Percentiles rank a stretch among this genome's conserved stretches.
Conservation (phyloP, 768 basidiomycete genomes). For the Suillus hirtellus region DNA sequence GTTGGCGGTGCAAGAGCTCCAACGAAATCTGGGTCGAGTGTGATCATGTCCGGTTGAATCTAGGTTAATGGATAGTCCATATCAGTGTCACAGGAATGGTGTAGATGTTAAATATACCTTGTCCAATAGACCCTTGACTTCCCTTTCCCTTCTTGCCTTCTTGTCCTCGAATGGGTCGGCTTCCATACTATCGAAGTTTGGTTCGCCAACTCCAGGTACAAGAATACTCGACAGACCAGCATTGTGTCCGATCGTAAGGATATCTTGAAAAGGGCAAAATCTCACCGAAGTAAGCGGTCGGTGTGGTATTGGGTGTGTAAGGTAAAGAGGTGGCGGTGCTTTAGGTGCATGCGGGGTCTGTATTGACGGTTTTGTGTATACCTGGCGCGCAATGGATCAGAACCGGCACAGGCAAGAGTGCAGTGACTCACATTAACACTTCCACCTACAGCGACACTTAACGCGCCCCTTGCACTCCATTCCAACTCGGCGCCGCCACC, state of each 20-base stretch:
- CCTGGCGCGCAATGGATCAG: constrained; percentile 39
- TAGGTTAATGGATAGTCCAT: constrained; percentile 27
- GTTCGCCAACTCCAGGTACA: constrained; percentile 90
- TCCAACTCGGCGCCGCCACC: constrained; percentile 69
- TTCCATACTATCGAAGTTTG: constrained; percentile 92
- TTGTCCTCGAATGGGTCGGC: constrained; percentile 93
- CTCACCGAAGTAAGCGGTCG: constrained; percentile 72
- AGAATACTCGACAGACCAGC: constrained; percentile 82
- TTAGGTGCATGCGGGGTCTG: constrained; percentile 50
- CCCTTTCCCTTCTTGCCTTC: constrained; percentile 80
- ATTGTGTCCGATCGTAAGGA: constrained; percentile 76
- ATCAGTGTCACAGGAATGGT: constrained; percentile 5
- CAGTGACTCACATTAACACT: constrained; percentile 69
- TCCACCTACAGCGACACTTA: constrained; percentile 82
- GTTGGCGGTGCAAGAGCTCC: constrained; percentile 66
- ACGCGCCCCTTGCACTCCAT: constrained; percentile 84
- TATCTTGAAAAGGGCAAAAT: constrained; percentile 91
- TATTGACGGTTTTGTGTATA: constrained; percentile 72
- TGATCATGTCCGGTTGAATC: constrained; percentile 93
- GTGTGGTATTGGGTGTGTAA: constrained; percentile 83
- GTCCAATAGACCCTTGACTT: constrained; percentile 88
- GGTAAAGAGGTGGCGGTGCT: constrained; percentile 75
- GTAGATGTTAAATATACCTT: constrained; percentile 51
- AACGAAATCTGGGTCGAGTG: constrained; percentile 75
- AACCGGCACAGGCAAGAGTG: not conserved